A percentile compares a stretch with the other conserved stretches of the same genome.
Evolutionary conservation across 345 rosid genomes (phyloP).

Genomic region (Iberis pinnata): DNA sequence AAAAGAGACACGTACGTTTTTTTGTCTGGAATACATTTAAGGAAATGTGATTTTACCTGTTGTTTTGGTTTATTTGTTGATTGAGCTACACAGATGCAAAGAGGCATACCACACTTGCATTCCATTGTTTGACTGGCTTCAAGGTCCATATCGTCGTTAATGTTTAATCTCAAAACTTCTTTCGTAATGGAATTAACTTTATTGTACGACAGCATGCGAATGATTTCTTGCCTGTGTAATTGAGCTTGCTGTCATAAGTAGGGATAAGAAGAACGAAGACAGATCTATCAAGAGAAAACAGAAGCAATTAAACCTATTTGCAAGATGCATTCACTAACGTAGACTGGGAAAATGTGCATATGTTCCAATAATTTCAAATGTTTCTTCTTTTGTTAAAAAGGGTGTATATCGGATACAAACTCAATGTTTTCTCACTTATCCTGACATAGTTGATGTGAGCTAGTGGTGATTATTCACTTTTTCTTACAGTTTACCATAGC

Average conservation of each 20-base stretch:
- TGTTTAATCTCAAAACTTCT: slow-evolving; percentile 46
- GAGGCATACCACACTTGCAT: slow-evolving; percentile 96
- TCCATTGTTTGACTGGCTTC: slow-evolving; percentile 37
- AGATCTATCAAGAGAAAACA: not conserved
- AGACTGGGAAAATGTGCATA: no score
- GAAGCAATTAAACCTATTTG: no score
- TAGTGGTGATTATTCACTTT: no score
- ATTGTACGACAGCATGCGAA: slow-evolving; percentile 31
- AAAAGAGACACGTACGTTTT: not conserved
- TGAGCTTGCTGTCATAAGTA: slow-evolving; percentile 4
- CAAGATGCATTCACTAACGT: no score
- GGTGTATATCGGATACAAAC: no score
- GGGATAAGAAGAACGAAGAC: not conserved
- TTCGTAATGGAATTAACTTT: slow-evolving; percentile 41
- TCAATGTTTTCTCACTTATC: no score
- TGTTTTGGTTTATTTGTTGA: slow-evolving; percentile 26
- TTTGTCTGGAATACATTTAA: not conserved
- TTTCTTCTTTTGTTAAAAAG: no score
- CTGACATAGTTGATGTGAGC: no score
- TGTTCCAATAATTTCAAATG: no score
- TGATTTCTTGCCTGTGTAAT: slow-evolving; percentile 37
- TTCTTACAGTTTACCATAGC: no score
- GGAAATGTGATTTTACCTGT: slow-evolving; percentile 30
- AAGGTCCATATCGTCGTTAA: slow-evolving; percentile 34
- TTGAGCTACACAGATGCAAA: slow-evolving; percentile 73